phyloP scores from a whole-genome alignment of 495 filamentous ascomycete species.

The Monascus purpureus region DNA sequence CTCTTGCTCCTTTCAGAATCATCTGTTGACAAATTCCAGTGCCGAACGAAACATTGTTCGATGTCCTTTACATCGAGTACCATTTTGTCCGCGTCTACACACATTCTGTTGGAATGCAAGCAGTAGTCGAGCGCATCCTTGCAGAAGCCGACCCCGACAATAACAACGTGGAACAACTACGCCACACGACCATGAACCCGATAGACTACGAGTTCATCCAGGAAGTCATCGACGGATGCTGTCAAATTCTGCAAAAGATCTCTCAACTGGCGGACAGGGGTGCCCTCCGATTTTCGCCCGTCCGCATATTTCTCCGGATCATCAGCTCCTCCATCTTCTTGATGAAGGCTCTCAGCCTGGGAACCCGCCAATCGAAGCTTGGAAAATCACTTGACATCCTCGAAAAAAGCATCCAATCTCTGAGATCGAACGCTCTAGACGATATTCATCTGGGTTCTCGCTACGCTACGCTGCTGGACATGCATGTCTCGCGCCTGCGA shows the following conservation, averaged over 20 bases:
- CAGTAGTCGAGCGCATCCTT: slow-evolving; percentile 32
- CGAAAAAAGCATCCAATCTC: slow-evolving; percentile 31
- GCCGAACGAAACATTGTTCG: slow-evolving; percentile 26
- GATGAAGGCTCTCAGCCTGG: slow-evolving; percentile 39
- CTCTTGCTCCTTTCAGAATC: background rate
- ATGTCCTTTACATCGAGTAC: slow-evolving; percentile 38
- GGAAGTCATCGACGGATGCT: slow-evolving; percentile 41
- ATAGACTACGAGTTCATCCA: slow-evolving; percentile 42
- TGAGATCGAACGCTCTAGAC: slow-evolving; percentile 35
- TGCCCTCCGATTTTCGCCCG: slow-evolving; percentile 33
- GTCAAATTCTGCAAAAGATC: slow-evolving; percentile 35
- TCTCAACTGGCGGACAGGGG: slow-evolving; percentile 26
- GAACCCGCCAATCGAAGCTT: slow-evolving; percentile 32
- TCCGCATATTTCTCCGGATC: slow-evolving; percentile 37
- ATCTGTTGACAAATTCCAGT: slow-evolving; percentile 32
- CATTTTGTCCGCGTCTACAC: slow-evolving; percentile 41
- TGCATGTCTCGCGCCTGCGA: slow-evolving; percentile 31
- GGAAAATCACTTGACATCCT: slow-evolving; percentile 35
- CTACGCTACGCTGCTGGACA: slow-evolving; percentile 36
- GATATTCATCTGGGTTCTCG: slow-evolving; percentile 39
- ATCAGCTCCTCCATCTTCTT: slow-evolving; percentile 39
- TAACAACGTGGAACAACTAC: slow-evolving; percentile 22
- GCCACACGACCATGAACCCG: slow-evolving; percentile 34
- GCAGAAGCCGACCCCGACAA: slow-evolving; percentile 30
- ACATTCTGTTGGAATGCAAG: slow-evolving; percentile 42